Evolutionary conservation across 768 basidiomycete genomes (phyloP), one percentile per base, ranked within the genome.

Genomic region (Pleurotus sapidus): DNA sequence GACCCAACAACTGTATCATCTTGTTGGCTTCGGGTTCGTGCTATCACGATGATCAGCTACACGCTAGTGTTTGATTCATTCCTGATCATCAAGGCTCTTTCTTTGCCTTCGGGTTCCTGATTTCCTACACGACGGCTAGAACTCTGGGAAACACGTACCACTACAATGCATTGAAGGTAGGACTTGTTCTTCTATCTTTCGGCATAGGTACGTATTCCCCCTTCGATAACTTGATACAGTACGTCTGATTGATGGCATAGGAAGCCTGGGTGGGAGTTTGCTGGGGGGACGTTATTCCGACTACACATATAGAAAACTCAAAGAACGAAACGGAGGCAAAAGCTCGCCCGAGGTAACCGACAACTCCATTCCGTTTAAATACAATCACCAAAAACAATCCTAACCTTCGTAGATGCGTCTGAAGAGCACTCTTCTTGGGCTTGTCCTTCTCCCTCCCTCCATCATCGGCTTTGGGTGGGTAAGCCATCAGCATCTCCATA

Each of bases 401-500:
- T 7, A 12, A 24, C 14, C 25, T 34, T 23, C 17, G 15, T 61
- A 91, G 89, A 89, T 91, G 84, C 84, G 91, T 5, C 68, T 93
- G 18, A 75, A 80, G 65, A 87, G 87, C 63, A 84, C 85, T 0
- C 74, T 79, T 25, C 61, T 77, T 14, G 84, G 82, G 9, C 78
- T 91, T 68, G 64, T 82, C 12, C 62, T 88, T 56, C 72, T 86
- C 15, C 87, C 93, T 5, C 78, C 77, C 0, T 79, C 79, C 12
- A 78, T 88, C 37, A 60, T 90, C 38, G 85, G 78, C 0, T 91
- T 90, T 65, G 93, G 82, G 3, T 95, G 93, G 94, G 77, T 87
- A 4, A 83, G 79, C 48, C 71, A 88, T 55, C 67, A 84, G 58
- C 83, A 82, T 38, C 75, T 84, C 3, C 78, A 88, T 63, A 73